Percentiles rank a stretch among this genome's conserved stretches.
phyloP scores from a whole-genome alignment of 768 basidiomycete species.

The Sistotremastrum suecicum region DNA sequence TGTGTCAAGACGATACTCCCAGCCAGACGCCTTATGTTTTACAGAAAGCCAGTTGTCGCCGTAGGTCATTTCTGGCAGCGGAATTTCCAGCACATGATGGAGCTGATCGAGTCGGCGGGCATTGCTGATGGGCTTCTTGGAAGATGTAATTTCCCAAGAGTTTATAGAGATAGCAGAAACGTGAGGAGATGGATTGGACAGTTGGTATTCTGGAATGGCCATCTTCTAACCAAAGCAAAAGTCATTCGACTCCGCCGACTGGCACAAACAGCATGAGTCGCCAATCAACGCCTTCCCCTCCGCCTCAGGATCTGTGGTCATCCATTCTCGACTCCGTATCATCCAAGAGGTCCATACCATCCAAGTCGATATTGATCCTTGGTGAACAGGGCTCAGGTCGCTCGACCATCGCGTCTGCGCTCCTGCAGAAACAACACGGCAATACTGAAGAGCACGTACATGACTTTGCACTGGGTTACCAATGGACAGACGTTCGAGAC shows the following conservation, averaged over 20 bases:
- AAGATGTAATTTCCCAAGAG: constrained; percentile 56
- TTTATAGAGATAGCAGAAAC: constrained; percentile 53
- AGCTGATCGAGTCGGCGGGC: constrained; percentile 60
- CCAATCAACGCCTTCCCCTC: constrained; percentile 56
- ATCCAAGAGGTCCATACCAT: constrained; percentile 62
- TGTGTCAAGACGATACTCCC: constrained; percentile 53
- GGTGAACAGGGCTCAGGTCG: constrained; percentile 73
- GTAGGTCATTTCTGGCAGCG: constrained; percentile 95
- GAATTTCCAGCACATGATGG: constrained; percentile 51
- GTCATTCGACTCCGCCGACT: too few relatives aligned
- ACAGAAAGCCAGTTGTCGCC: constrained; percentile 68
- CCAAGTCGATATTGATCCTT: constrained; percentile 77
- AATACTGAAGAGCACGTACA: constrained; percentile 41
- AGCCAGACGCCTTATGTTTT: constrained; percentile 47
- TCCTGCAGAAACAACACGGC: constrained; percentile 58
- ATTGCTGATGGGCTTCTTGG: constrained; percentile 68
- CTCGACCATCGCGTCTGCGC: constrained; percentile 53
- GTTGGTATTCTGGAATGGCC: constrained; percentile 44
- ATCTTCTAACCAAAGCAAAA: too few relatives aligned
- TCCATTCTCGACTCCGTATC: constrained; percentile 85
- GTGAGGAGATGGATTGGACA: constrained; percentile 49
- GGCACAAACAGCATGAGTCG: constrained; percentile 23
- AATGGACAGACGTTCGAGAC: constrained; percentile 81
- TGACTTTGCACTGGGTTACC: constrained; percentile 85
- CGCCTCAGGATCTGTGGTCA: constrained; percentile 80